These are phyloP conservation scores for Amphirosellinia nigrospora DNA, from an alignment of 495 filamentous ascomycete species.

Conservation along the genomic window DNA sequence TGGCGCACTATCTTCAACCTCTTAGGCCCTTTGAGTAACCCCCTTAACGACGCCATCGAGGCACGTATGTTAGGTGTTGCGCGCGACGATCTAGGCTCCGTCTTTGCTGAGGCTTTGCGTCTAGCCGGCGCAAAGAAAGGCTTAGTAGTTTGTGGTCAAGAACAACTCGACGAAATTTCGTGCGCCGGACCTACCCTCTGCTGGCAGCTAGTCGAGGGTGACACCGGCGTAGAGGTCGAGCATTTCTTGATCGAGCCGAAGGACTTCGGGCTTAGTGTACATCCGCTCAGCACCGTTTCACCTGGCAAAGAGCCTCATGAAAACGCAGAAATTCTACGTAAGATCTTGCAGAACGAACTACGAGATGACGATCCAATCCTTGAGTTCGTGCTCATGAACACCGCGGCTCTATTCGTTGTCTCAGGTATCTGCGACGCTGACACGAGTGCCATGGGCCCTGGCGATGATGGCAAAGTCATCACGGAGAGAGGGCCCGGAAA, in stretches of 20 bases:
- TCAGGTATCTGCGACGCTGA: constrained; percentile 87
- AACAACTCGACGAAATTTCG: constrained; percentile 94
- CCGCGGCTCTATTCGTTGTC: constrained; percentile 83
- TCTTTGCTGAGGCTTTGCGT: constrained; percentile 84
- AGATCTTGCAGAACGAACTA: constrained; percentile 75
- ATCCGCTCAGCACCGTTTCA: constrained; percentile 76
- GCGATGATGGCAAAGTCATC: constrained; percentile 72
- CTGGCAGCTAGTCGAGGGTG: constrained; percentile 73
- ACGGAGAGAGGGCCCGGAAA: constrained; percentile 81
- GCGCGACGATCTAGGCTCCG: constrained; percentile 78
- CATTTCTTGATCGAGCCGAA: constrained; percentile 75
- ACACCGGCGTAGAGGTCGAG: constrained; percentile 63
- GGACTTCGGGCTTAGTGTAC: constrained; percentile 82
- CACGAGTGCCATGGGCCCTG: constrained; percentile 70
- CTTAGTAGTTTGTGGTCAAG: constrained; percentile 89
- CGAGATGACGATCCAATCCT: constrained; percentile 79
- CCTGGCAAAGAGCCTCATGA: constrained; percentile 84
- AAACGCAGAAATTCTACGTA: constrained; percentile 83
- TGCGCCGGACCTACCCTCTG: constrained; percentile 86
- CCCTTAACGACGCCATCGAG: constrained; percentile 77
- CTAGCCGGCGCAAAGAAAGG: constrained; percentile 81
- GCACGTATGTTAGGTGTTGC: constrained; percentile 91
- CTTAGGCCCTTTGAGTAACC: constrained; percentile 90
- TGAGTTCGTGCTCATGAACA: constrained; percentile 93
- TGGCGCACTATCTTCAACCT: constrained; percentile 97